Conservation (phyloP, 495 filamentous ascomycete species). For the Pyrenopolyporus hunteri region DNA sequence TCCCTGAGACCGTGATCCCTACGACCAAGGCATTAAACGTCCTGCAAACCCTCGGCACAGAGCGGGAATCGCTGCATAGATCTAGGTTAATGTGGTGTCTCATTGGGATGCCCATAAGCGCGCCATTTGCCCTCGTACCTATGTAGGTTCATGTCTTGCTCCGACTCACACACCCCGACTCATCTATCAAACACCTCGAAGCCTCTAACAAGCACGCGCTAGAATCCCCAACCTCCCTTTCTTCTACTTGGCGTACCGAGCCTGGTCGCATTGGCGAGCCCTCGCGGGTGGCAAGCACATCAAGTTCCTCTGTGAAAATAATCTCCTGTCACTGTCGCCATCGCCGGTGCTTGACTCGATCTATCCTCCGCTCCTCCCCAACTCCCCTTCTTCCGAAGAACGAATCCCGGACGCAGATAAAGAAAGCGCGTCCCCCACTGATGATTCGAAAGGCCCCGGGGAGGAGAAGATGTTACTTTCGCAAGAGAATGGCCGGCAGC, state of each 20-base stretch:
- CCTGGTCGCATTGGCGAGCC: slow-evolving; percentile 73
- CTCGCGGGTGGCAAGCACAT: slow-evolving; percentile 84
- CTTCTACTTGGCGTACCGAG: slow-evolving; percentile 89
- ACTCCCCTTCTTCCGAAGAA: slow-evolving; percentile 2
- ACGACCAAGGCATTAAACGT: slow-evolving; percentile 63
- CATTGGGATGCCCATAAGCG: slow-evolving; percentile 80
- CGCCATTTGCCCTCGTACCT: slow-evolving; percentile 81
- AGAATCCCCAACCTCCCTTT: slow-evolving; percentile 96
- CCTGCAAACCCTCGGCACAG: slow-evolving; percentile 71
- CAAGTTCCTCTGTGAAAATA: slow-evolving; percentile 75
- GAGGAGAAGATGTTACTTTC: slow-evolving; percentile 66
- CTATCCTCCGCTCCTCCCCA: slow-evolving; percentile 57
- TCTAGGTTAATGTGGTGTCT: slow-evolving; percentile 80
- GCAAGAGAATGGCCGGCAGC: slow-evolving; percentile 62
- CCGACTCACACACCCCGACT: background rate
- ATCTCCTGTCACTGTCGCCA: slow-evolving; percentile 67
- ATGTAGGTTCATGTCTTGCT: slow-evolving; percentile 64
- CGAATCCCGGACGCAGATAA: slow-evolving; percentile 28
- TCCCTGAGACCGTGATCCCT: slow-evolving; percentile 72
- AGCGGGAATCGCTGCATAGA: slow-evolving; percentile 78
- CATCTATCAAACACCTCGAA: background rate
- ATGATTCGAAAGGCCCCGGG: background rate
- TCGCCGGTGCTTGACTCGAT: slow-evolving; percentile 71
- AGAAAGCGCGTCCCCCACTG: slow-evolving; percentile 20
- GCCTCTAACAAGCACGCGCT: slow-evolving; percentile 13